These are phyloP conservation scores for Leccinum subgranulosum DNA, from an alignment of 768 basidiomycete genomes.

Conservation along the genomic window DNA sequence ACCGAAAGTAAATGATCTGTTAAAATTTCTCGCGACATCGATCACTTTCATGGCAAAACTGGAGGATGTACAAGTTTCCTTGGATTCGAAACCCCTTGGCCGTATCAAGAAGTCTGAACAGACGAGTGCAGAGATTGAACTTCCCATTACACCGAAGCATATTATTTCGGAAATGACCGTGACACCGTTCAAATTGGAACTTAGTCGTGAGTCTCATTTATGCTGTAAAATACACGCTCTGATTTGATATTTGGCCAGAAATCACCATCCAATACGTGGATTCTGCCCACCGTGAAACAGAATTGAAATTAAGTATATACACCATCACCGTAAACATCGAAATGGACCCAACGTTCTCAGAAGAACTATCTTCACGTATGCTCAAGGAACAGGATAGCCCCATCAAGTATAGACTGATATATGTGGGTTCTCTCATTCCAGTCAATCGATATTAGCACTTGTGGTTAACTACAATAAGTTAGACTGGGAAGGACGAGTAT, in stretches of 20 bases:
- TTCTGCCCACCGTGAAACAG: constrained; percentile 31
- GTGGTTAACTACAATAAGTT: background rate
- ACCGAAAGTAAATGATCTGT: constrained; percentile 76
- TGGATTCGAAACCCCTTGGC: constrained; percentile 71
- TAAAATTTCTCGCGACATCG: constrained; percentile 85
- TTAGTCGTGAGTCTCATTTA: constrained; percentile 25
- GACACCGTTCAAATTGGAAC: constrained; percentile 32
- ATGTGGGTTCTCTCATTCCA: background rate
- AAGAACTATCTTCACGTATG: background rate
- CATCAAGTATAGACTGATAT: constrained; percentile 4
- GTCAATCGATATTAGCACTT: background rate
- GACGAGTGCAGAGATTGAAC: constrained; percentile 28
- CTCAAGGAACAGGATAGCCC: background rate
- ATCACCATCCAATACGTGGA: background rate
- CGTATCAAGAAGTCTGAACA: constrained; percentile 59
- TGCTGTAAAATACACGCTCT: no score
- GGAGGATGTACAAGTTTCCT: constrained; percentile 68
- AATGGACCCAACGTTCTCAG: background rate
- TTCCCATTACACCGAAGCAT: constrained; percentile 54
- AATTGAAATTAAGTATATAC: constrained; percentile 26
- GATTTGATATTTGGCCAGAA: no score
- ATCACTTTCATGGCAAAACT: constrained; percentile 89
- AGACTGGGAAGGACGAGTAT: constrained; percentile 7
- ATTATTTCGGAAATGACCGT: constrained; percentile 41
- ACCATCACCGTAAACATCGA: constrained; percentile 8